Conservation (phyloP, 2,329 filamentous ascomycete species). For the Cytospora piceicola region DNA sequence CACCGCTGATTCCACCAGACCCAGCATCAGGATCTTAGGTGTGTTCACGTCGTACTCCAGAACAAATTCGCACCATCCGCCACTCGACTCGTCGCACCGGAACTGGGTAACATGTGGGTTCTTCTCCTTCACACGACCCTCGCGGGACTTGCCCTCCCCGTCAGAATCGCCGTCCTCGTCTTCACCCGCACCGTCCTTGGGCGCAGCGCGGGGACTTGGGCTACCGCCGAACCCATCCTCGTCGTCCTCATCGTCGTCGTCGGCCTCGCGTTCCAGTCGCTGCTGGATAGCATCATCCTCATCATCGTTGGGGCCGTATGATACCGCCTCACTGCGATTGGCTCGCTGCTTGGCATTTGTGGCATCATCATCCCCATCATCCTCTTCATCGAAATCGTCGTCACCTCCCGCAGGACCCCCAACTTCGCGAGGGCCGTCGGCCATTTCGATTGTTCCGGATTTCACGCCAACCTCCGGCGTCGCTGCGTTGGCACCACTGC, state of each 20-base stretch:
- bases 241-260: conserved; percentile 50
- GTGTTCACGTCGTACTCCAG: conserved; percentile 80
- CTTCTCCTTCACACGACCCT: conserved; percentile 66
- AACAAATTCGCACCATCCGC: conserved; percentile 77
- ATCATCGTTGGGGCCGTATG: conserved; percentile 91
- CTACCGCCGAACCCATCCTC: conserved; percentile 58
- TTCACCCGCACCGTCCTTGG: conserved; percentile 44
- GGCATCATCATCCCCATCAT: conserved; percentile 77
- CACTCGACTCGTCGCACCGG: conserved; percentile 74
- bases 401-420: conserved; percentile 45
- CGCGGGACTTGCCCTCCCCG: conserved; percentile 54
- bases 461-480: conserved; percentile 72
- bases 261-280: conserved; percentile 61
- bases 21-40: conserved; percentile 92
- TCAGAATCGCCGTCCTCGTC: conserved; percentile 43
- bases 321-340: conserved; percentile 80
- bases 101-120: conserved; percentile 74
- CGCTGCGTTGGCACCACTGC: conserved; percentile 66
- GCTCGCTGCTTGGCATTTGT: conserved; percentile 73
- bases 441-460: conserved; percentile 57
- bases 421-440: conserved; percentile 42
- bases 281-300: conserved; percentile 79
- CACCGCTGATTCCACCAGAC: conserved; percentile 81
- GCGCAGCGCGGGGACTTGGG: conserved; percentile 44
- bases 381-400: conserved; percentile 60